Evolutionary conservation across 805 yeast genomes (phyloP).

Genomic region (Candida qinlingensis): DNA sequence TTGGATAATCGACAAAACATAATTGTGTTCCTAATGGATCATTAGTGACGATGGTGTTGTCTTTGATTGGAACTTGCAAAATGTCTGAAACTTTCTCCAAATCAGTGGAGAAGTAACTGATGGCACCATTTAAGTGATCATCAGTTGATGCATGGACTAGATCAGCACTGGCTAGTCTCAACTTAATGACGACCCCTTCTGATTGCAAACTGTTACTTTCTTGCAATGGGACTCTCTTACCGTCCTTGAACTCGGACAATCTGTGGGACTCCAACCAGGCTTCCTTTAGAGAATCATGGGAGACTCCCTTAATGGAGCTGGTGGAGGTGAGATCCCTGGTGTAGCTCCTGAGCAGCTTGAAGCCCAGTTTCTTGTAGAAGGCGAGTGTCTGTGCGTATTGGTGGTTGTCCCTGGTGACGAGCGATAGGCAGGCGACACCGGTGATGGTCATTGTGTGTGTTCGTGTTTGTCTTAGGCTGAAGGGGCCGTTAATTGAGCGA

Average conservation of each 20-base stretch:
- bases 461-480: background rate
- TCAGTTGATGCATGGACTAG: conserved; percentile 21
- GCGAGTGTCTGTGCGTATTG: conserved; percentile 41
- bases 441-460: conserved; percentile 18
- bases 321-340: conserved; percentile 40
- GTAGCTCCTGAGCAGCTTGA: conserved; percentile 53
- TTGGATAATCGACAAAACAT: conserved; percentile 27
- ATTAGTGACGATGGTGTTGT: conserved; percentile 25
- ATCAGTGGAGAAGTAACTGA: conserved; percentile 38
- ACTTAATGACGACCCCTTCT: conserved; percentile 43
- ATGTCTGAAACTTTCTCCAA: conserved; percentile 24
- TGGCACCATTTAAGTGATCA: conserved; percentile 29
- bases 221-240: conserved; percentile 52
- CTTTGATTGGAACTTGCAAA: conserved; percentile 13
- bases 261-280: conserved; percentile 72
- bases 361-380: conserved; percentile 62
- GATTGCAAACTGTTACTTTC: conserved; percentile 33
- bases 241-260: conserved; percentile 49
- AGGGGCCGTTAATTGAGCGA: no score
- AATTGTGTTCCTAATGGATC: conserved; percentile 67
- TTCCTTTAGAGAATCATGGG: conserved; percentile 63
- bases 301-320: conserved; percentile 46
- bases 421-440: conserved; percentile 53
- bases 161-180: conserved; percentile 32
- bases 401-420: conserved; percentile 47